Percentiles rank a stretch among this genome's conserved stretches.
These are phyloP conservation scores for Peronospora tabacina DNA, from an alignment of 352 stramenopile genomes.

Conservation along the genomic window DNA sequence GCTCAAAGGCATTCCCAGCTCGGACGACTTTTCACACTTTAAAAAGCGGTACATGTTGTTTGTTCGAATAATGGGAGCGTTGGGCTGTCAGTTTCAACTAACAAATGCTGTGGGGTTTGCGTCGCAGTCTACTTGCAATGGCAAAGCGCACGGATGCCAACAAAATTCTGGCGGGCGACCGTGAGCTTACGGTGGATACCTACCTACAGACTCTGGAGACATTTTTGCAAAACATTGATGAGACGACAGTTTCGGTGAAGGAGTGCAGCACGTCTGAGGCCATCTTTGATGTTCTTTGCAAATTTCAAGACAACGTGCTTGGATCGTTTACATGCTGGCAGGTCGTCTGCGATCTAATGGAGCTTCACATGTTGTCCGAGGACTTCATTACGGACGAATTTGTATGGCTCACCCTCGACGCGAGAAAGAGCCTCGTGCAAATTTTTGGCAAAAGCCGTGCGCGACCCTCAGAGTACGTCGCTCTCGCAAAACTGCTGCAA, in stretches of 20 bases:
- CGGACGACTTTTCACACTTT: conserved; percentile 54
- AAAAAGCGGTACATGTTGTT: conserved; percentile 43
- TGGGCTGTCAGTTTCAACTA: not conserved
- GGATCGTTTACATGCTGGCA: conserved; percentile 87
- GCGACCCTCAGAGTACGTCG: conserved; percentile 57
- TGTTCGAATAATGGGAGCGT: not conserved
- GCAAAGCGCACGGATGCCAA: conserved; percentile 49
- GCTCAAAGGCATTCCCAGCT: conserved; percentile 66
- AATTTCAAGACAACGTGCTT: conserved; percentile 61
- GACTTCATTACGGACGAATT: conserved; percentile 58
- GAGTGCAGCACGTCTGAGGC: conserved; percentile 35
- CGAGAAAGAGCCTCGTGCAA: conserved; percentile 71
- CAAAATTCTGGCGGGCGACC: conserved; percentile 45
- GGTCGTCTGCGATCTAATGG: conserved; percentile 69
- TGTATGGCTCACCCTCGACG: conserved; percentile 72
- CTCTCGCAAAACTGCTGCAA: conserved; percentile 57
- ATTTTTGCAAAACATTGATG: conserved; percentile 60
- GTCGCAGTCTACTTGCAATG: conserved; percentile 33
- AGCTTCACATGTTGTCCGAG: conserved; percentile 58
- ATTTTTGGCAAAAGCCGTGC: conserved; percentile 77
- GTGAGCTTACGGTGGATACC: conserved; percentile 43
- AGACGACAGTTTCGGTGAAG: conserved; percentile 50
- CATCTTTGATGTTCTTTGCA: conserved; percentile 57
- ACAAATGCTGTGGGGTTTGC: conserved; percentile 1
- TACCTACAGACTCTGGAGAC: conserved; percentile 64